Evolutionary conservation across 192 early-diverging fungal species (phyloP).

Genomic region (Anaeromyces robustus): DNA sequence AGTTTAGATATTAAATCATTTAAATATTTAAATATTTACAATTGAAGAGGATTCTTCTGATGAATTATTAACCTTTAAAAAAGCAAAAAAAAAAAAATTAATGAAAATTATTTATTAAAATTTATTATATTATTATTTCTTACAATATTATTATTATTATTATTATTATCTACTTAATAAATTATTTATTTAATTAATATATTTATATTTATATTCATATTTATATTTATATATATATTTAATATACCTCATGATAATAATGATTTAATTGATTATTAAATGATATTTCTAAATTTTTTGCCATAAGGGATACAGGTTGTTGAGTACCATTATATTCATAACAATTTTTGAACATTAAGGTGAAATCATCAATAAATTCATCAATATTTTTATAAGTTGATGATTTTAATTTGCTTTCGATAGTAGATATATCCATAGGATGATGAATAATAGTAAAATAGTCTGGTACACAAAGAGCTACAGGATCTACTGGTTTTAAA

Average conservation of each 20-base stretch:
- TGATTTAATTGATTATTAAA: constrained; percentile 49
- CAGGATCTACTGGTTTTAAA: constrained; percentile 60
- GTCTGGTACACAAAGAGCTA: constrained; percentile 62
- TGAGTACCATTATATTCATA: constrained; percentile 65
- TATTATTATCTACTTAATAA: too few species aligned
- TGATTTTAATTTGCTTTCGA: constrained; percentile 48
- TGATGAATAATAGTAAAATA: constrained; percentile 53
- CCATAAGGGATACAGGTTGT: constrained; percentile 48
- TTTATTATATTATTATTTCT: too few species aligned
- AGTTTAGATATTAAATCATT: too few species aligned
- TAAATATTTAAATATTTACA: background rate
- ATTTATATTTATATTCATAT: too few species aligned
- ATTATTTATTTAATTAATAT: too few species aligned
- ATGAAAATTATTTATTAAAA: too few species aligned
- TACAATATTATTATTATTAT: too few species aligned
- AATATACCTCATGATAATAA: constrained; percentile 11
- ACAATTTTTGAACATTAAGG: constrained; percentile 49
- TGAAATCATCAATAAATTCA: constrained; percentile 38
- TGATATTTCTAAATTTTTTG: constrained; percentile 47
- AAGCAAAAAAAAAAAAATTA: too few species aligned
- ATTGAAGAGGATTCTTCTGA: background rate
- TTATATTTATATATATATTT: too few species aligned
- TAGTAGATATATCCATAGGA: constrained; percentile 68
- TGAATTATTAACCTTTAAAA: background rate
- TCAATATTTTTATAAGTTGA: constrained; percentile 43